Evolutionary conservation across 345 rosid genomes (phyloP).

Genomic region (Excoecaria agallocha): DNA sequence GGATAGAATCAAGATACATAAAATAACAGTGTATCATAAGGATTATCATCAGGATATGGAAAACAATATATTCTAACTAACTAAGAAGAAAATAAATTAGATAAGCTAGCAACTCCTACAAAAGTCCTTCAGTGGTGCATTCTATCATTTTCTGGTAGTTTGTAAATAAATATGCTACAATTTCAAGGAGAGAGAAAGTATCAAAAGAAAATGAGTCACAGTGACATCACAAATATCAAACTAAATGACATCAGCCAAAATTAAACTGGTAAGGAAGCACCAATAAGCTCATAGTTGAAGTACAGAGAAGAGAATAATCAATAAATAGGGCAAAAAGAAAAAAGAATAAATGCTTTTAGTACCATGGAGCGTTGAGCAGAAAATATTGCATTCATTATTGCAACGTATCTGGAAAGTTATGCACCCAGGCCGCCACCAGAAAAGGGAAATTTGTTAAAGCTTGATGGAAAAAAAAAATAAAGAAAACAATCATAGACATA

Average conservation of each 20-base stretch:
- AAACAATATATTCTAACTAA: not conserved
- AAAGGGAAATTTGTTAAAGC: conserved; percentile 18
- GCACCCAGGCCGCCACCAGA: not conserved
- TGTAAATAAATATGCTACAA: not conserved
- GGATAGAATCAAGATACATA: conserved; percentile 4
- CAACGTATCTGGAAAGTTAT: conserved; percentile 68
- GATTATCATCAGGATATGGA: not conserved
- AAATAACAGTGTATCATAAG: not conserved
- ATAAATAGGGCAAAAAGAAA: not conserved
- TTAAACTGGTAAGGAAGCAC: not conserved
- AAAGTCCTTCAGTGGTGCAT: not conserved
- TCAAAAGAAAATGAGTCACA: not conserved
- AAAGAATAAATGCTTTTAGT: conserved; percentile 6
- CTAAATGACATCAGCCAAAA: not conserved
- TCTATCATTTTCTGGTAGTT: not conserved
- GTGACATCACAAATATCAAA: not conserved
- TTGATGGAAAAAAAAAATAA: conserved; percentile 9
- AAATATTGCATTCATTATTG: conserved; percentile 94
- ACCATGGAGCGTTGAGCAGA: conserved; percentile 93
- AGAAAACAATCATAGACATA: conserved; percentile 36
- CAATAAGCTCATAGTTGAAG: not conserved
- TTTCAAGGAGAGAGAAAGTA: no score
- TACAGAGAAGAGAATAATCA: no score
- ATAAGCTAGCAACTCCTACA: not conserved
- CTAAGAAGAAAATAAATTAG: not conserved